Evolutionary conservation across 495 filamentous ascomycete species (phyloP), one percentile per base, ranked within the genome.

Genomic region (Tuber calosporum): DNA sequence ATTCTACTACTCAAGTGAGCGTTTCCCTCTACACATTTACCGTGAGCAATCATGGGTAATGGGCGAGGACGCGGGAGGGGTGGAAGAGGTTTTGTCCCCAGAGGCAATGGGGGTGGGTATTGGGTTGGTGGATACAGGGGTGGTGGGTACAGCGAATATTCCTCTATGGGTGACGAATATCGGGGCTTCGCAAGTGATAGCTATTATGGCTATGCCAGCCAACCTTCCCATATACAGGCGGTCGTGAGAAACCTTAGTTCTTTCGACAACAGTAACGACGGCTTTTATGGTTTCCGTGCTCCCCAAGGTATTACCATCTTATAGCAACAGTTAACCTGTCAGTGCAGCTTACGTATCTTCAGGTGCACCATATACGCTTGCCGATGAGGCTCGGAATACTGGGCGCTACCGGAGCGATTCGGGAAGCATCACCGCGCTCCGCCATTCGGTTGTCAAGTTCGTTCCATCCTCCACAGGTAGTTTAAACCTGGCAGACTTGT

Each of bases 351-450:
- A 62, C 53, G 3, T 30, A 26, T 34, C 26, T 34, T 34, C 34
- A 62, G 53, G 11, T 62, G 26, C 26, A 15, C 30, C 26, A 62
- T 62, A 34, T 34, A 75, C 77, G 30, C 72, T 75, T 34, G 67
- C 66, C 69, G 89, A 95, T 71, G 93, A 93, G 83, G 93, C 91
- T 73, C 88, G 87, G 68, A 90, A 93, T 76, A 94, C 92, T 30
- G 88, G 88, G 81, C 86, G 84, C 6, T 88, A 91, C 70, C 84
- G 84, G 53, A 81, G 83, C 1, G 73, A 78, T 71, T 82, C 83
- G 82, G 75, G 81, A 36, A 78, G 71, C 53, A 62, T 22, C 7
- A 0, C 15, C 6, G 26, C 48, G 22, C 84, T 90, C 39, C 84
- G 88, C 36, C 80, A 89, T 70, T 84, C 87, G 68, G 85, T 86